Evolutionary conservation across 257 asterid genomes (phyloP).

Genomic region (Nicotiana otophora): DNA sequence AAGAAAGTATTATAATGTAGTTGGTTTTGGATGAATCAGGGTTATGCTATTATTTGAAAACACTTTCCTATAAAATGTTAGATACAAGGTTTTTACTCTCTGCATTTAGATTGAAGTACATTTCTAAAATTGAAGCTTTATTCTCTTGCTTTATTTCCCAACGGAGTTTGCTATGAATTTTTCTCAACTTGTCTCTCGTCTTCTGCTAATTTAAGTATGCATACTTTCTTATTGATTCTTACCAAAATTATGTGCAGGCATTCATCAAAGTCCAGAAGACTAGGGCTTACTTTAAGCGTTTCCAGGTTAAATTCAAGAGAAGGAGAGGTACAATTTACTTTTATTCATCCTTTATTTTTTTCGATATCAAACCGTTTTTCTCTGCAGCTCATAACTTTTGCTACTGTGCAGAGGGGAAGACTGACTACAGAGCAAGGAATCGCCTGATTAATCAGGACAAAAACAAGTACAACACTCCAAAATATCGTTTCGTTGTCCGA

Average conservation of each 20-base stretch:
- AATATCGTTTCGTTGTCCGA: conserved; percentile 71
- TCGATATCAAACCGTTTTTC: not conserved
- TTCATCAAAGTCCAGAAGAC: conserved; percentile 57
- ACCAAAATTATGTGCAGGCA: conserved; percentile 17
- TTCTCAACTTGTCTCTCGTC: not conserved
- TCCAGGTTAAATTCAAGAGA: conserved; percentile 69
- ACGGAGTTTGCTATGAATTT: not conserved
- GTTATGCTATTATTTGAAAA: not conserved
- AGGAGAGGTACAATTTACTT: conserved; percentile 41
- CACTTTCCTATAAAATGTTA: too few species aligned
- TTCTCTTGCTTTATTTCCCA: not conserved
- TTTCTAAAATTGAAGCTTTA: not conserved
- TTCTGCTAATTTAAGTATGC: not conserved
- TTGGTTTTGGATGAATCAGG: not conserved
- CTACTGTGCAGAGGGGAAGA: conserved; percentile 63
- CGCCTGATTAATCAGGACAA: conserved; percentile 84
- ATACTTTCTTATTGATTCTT: not conserved
- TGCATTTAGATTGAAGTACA: not conserved
- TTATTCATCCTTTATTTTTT: not conserved
- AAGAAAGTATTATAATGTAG: not conserved
- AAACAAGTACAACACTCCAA: conserved; percentile 78
- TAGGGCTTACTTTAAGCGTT: conserved; percentile 61
- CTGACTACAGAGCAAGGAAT: conserved; percentile 78
- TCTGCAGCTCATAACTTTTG: not conserved
- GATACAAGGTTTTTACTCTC: not conserved